Base-by-base conservation (phyloP, 2,329 filamentous ascomycete species). In the Pseudocercospora cruenta region DNA sequence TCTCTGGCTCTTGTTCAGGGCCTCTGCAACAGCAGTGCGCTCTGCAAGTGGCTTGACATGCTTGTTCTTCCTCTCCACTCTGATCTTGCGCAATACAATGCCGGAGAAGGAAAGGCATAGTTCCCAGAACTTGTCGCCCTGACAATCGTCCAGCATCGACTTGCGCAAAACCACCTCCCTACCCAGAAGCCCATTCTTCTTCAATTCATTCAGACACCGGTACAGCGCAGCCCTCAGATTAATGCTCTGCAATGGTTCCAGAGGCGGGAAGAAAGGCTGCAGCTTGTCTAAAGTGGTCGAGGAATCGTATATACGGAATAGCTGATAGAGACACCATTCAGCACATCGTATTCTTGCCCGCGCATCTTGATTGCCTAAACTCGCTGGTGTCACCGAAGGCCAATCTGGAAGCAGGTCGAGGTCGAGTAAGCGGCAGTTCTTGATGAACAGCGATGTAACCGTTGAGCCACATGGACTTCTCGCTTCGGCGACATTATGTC, bases 121-220 rank as follows among this genome's bases (percentile, higher is more conserved):
- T 75, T 99, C 95, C 76, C 94, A 93, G 62, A 98, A 87, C 69
- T 92, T 90, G 62, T 97, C 93, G 5, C 94, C 94, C 71, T 91
- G 94, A 80, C 95, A 99, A 73, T 99, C 94, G 76, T 99, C 95
- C 60, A 99, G 83, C 92, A 97, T 97, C 0, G 93, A 96, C 82
- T 97, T 97, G 60, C 95, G 88, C 33, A 98, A 81, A 0, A 96
- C 86, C 0, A 87, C 86, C 74, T 97, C 93, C 58, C 92, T 86
- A 2, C 93, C 92, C 8, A 98, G 83, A 0, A 90, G 83, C 31
- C 93, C 94, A 80, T 88, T 92, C 81, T 96, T 96, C 82, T 98
- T 98, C 66, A 93, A 83, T 60, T 92, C 90, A 69, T 94, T 91
- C 62, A 99, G 87, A 71, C 86, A 88, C 78, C 93, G 88, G 73